Evolutionary conservation across 2,329 filamentous ascomycete genomes (phyloP), one percentile per base, ranked within the genome.

Genomic region (Sporothrix curviconia): DNA sequence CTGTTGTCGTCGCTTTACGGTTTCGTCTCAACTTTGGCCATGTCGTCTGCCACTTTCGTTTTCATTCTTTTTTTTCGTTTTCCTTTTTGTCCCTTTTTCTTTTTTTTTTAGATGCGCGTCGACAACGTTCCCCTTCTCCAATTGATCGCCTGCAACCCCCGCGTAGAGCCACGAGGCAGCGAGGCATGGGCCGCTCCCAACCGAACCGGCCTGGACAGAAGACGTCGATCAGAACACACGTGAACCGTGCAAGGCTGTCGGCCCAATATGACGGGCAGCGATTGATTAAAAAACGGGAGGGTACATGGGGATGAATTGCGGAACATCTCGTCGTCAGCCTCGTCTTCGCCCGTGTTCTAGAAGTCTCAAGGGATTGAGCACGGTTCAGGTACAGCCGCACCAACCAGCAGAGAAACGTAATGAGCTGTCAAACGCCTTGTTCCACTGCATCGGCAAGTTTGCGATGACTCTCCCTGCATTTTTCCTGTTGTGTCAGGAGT

Each of bases 121-220:
- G n/a, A n/a, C n/a, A n/a, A n/a, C n/a, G n/a, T n/a, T n/a, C n/a
- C n/a, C n/a, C n/a, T n/a, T n/a, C n/a, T n/a, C n/a, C n/a, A n/a
- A n/a, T n/a, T 24, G 28, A 7, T 2, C 4, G 7, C 32, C 2
- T 22, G 4, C 44, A 30, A 17, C n/a, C 49, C 49, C 46, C 49
- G 22, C 50, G 42, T n/a, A n/a, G n/a, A 11, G 37, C 50, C 50
- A 53, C 37, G 37, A 53, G 50, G 50, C 37, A 32, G n/a, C 37
- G 22, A 30, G 14, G 24, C 50, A 28, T 24, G n/a, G 30, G 25
- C 47, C 9, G 12, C n/a, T n/a, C n/a, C n/a, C n/a, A n/a, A 47
- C 28, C 28, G 44, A 47, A 19, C 42, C 42, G 24, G 22, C 25
- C 14, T 34, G 19, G 3, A 9, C n/a, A 37, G 15, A 8, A 3